phyloP scores from a whole-genome alignment of 768 basidiomycete genomes.

The Coprinopsis marcescibilis region DNA sequence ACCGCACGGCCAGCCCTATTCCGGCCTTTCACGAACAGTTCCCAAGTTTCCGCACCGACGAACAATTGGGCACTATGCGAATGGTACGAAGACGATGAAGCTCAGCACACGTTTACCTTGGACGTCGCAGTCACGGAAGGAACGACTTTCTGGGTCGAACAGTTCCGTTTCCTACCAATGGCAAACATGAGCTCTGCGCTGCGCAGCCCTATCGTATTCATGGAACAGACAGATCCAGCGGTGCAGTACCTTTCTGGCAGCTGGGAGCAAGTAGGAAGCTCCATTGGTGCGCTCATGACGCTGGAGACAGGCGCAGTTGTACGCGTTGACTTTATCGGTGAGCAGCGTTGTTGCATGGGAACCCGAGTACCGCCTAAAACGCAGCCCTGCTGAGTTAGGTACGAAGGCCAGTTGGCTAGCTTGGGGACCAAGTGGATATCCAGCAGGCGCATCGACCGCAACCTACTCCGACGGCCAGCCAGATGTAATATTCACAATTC shows the following conservation, averaged over 20 bases:
- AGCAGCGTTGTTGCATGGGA: no score
- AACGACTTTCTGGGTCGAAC: background rate
- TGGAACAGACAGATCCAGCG: background rate
- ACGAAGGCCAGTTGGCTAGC: slow-evolving; percentile 5
- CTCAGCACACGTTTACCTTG: slow-evolving; percentile 16
- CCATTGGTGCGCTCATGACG: background rate
- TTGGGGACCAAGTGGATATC: background rate
- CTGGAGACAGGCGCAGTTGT: background rate
- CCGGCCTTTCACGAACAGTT: background rate
- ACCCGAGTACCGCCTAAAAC: no score
- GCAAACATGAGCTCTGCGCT: background rate
- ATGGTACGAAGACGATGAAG: slow-evolving; percentile 9
- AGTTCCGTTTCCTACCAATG: background rate
- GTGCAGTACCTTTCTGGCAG: background rate
- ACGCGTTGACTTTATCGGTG: background rate
- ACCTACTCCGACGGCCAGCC: slow-evolving; percentile 4
- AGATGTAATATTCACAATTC: background rate
- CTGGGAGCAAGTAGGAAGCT: background rate
- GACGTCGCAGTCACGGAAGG: background rate
- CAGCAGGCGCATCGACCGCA: slow-evolving; percentile 1
- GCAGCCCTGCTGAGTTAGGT: background rate
- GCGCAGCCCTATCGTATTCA: background rate
- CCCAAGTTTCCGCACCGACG: slow-evolving; percentile 8
- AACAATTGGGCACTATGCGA: slow-evolving; percentile 19
- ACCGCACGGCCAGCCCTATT: no score